Percentiles rank a stretch among this genome's conserved stretches.
These are phyloP conservation scores for Aethionema arabicum DNA, from an alignment of 345 rosid genomes.

Conservation along the genomic window DNA sequence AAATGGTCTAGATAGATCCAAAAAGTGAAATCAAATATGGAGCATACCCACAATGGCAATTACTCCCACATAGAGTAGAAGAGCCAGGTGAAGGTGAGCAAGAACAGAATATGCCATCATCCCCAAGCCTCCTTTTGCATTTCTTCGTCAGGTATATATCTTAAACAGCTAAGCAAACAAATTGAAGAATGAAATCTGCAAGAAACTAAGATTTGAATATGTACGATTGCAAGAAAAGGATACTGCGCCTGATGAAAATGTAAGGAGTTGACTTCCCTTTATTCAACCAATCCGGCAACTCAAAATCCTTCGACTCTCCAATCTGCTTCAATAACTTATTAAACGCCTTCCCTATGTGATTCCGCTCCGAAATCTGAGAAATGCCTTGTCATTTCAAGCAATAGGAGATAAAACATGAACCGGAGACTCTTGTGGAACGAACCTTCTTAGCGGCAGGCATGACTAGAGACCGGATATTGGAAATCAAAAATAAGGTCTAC, in stretches of 20 bases:
- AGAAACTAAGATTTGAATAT: conserved; percentile 7
- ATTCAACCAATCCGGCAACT: conserved; percentile 75
- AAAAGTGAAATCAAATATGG: background rate
- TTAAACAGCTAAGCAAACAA: conserved; percentile 45
- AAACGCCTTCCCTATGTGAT: conserved; percentile 53
- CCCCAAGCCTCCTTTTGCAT: conserved; percentile 68
- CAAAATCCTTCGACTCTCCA: conserved; percentile 68
- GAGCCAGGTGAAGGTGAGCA: conserved; percentile 63
- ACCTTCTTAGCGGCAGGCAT: conserved; percentile 41
- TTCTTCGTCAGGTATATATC: conserved; percentile 86
- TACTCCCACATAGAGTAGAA: conserved; percentile 67
- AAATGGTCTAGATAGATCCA: background rate
- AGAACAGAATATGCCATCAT: conserved; percentile 98
- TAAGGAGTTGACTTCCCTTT: conserved; percentile 70
- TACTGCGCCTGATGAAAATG: conserved; percentile 84
- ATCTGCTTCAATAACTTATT: conserved; percentile 57
- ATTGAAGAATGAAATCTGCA: background rate
- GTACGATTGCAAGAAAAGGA: conserved; percentile 39
- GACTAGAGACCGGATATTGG: background rate
- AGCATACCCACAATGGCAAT: conserved; percentile 98
- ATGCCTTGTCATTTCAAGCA: conserved; percentile 13
- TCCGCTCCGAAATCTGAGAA: conserved; percentile 50
- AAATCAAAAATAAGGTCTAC: background rate
- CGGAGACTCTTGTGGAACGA: background rate
- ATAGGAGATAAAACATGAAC: background rate